Evolutionary conservation across 2,329 filamentous ascomycete species (phyloP).

Genomic region (Hypomyces perniciosus): DNA sequence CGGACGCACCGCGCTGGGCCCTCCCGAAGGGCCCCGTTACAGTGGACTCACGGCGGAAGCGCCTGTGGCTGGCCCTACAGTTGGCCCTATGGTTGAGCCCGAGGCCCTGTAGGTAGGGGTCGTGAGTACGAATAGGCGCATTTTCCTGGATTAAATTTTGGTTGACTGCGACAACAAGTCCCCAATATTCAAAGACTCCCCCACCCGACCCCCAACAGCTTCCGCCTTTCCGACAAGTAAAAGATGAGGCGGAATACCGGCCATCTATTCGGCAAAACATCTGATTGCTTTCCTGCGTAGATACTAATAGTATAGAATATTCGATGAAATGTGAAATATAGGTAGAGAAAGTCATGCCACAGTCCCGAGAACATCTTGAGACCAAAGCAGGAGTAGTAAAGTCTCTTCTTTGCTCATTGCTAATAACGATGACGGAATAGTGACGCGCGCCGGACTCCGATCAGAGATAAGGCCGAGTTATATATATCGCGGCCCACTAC

Average conservation of each 20-base stretch:
- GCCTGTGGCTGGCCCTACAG: neutral
- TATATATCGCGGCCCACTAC: too few relatives aligned
- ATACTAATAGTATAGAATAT: too few relatives aligned
- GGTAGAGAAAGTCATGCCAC: too few relatives aligned
- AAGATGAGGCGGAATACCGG: neutral
- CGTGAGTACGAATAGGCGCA: neutral
- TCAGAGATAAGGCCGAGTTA: neutral
- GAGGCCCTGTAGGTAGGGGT: neutral
- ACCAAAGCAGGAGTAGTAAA: too few relatives aligned
- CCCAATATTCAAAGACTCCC: neutral
- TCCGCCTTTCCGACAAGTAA: neutral
- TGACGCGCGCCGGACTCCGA: neutral
- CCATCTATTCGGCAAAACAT: neutral
- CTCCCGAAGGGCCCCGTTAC: constrained; percentile 1
- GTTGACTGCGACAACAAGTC: too few relatives aligned
- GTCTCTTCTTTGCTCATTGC: neutral
- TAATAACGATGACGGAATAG: neutral
- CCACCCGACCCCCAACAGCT: neutral
- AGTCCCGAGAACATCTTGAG: too few relatives aligned
- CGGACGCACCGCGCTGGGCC: constrained; percentile 4
- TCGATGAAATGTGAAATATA: too few relatives aligned
- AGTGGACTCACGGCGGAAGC: neutral
- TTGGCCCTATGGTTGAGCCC: neutral
- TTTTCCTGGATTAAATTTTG: neutral
- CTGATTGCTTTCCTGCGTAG: neutral